Conservation (phyloP, 1,284 basidiomycete genomes). For the Microbotryum violaceum region DNA sequence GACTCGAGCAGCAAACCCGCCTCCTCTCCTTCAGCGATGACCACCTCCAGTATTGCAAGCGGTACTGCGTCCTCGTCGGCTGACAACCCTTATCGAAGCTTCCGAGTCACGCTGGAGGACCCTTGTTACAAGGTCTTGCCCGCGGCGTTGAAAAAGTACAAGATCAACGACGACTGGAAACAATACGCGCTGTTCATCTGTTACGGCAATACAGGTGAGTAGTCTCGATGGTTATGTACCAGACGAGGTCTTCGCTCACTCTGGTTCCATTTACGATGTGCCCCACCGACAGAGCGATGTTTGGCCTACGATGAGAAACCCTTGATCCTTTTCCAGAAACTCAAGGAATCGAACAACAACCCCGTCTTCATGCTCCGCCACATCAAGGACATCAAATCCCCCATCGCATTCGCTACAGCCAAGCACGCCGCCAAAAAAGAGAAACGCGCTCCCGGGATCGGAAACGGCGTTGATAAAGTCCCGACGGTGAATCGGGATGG, state of each 20-base stretch:
- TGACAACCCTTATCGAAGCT: slow-evolving; percentile 46
- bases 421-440: slow-evolving; percentile 68
- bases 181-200: slow-evolving; percentile 99
- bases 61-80: slow-evolving; percentile 38
- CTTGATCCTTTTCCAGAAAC: slow-evolving; percentile 86
- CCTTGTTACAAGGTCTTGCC: slow-evolving; percentile 97
- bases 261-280: background rate
- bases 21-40: background rate
- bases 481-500: slow-evolving; percentile 1
- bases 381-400: slow-evolving; percentile 95
- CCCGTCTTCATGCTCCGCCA: slow-evolving; percentile 99
- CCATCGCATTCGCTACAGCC: slow-evolving; percentile 86
- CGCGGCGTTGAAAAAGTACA: slow-evolving; percentile 96
- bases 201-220: slow-evolving; percentile 76
- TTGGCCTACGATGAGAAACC: slow-evolving; percentile 97
- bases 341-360: slow-evolving; percentile 94
- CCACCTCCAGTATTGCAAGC: background rate
- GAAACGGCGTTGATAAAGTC: slow-evolving; percentile 17
- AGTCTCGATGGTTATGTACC: too few species aligned
- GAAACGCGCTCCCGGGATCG: slow-evolving; percentile 29
- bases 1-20: background rate
- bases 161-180: slow-evolving; percentile 98
- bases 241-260: background rate
- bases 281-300: slow-evolving; percentile 64
- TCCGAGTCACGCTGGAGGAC: slow-evolving; percentile 71